Evolutionary conservation across 345 rosid genomes (phyloP).

Genomic region (Aegle marmelos): DNA sequence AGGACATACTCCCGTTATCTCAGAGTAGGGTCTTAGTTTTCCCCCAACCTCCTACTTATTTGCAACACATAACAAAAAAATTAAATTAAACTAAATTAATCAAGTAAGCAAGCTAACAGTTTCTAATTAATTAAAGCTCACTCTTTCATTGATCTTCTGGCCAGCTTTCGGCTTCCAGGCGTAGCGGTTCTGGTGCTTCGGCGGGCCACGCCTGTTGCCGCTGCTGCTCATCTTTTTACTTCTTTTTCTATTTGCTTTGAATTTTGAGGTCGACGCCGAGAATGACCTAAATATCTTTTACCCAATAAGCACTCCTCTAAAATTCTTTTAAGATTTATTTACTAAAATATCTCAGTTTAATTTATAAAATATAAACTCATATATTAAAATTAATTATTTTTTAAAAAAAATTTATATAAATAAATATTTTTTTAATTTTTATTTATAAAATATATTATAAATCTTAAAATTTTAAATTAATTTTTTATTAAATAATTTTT

Average conservation of each 20-base stretch:
- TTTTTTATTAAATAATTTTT: too few relatives aligned
- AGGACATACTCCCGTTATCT: slow-evolving; percentile 81
- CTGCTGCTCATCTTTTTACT: slow-evolving; percentile 56
- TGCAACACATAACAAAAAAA: not conserved
- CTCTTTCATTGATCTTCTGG: slow-evolving; percentile 78
- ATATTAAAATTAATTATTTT: too few relatives aligned
- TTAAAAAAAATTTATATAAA: too few relatives aligned
- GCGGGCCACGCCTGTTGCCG: slow-evolving; percentile 55
- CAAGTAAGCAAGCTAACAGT: not conserved
- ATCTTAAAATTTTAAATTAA: too few relatives aligned
- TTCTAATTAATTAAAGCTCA: slow-evolving; percentile 8
- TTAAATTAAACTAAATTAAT: not conserved
- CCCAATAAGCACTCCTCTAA: too few relatives aligned
- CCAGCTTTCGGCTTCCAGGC: slow-evolving; percentile 97
- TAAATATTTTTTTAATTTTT: too few relatives aligned
- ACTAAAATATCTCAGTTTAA: too few relatives aligned
- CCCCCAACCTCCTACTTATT: slow-evolving; percentile 67
- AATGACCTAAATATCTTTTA: not conserved
- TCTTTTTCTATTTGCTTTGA: not conserved
- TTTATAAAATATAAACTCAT: too few relatives aligned
- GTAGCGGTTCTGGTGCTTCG: slow-evolving; percentile 77
- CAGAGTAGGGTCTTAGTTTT: slow-evolving; percentile 59
- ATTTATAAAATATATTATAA: too few relatives aligned
- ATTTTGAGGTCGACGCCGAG: not conserved
- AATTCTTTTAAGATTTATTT: too few relatives aligned